Percentiles rank a stretch among this genome's conserved stretches.
These are phyloP conservation scores for Boletus insuetus DNA, from an alignment of 768 basidiomycete species.

Conservation along the genomic window DNA sequence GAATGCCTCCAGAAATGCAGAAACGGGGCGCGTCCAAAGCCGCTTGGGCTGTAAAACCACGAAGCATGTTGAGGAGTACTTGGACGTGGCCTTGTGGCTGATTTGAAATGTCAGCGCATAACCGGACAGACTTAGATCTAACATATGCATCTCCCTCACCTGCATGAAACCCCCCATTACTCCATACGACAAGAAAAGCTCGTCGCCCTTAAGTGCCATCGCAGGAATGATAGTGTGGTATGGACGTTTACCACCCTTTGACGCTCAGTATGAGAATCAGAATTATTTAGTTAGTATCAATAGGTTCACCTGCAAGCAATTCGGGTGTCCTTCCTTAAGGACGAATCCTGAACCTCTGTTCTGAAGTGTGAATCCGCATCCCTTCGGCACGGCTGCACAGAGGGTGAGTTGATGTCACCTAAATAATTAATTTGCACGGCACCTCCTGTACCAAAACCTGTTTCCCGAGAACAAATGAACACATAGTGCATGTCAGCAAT, in stretches of 20 bases:
- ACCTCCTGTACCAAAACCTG: slow-evolving; percentile 91
- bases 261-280: neutral
- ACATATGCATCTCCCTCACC: slow-evolving; percentile 33
- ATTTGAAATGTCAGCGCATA: neutral
- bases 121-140: neutral
- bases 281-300: neutral
- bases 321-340: slow-evolving; percentile 79
- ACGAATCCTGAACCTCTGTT: slow-evolving; percentile 89
- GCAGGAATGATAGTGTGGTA: slow-evolving; percentile 97
- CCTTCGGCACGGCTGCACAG: slow-evolving; percentile 76
- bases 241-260: slow-evolving; percentile 75
- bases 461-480: slow-evolving; percentile 3
- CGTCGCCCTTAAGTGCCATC: slow-evolving; percentile 71
- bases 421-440: slow-evolving; percentile 2
- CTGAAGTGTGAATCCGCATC: slow-evolving; percentile 95
- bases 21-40: slow-evolving; percentile 94
- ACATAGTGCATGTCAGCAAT: neutral
- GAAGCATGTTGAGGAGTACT: slow-evolving; percentile 85
- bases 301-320: slow-evolving; percentile 62
- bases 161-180: slow-evolving; percentile 95
- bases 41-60: slow-evolving; percentile 84
- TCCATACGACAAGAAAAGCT: slow-evolving; percentile 85
- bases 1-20: slow-evolving; percentile 86
- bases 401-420: slow-evolving; percentile 3
- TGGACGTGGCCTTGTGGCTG: slow-evolving; percentile 97